phyloP scores from a whole-genome alignment of 805 yeast genomes.

The Clavispora carvajalis region DNA sequence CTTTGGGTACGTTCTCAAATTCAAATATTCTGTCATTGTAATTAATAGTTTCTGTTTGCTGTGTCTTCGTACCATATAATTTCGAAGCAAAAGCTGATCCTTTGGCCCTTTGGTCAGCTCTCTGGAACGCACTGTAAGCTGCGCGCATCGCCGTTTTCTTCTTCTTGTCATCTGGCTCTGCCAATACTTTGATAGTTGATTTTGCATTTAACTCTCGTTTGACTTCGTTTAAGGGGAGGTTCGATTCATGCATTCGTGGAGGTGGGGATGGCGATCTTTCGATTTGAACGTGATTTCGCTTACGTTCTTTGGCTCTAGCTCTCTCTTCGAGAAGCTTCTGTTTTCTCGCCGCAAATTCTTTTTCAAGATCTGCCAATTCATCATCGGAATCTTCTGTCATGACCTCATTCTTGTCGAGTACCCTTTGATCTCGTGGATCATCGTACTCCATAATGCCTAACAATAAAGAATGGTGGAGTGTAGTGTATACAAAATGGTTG shows the following conservation, averaged over 20 bases:
- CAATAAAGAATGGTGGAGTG: not conserved
- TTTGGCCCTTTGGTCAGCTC: not conserved
- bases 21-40: slow-evolving; percentile 13
- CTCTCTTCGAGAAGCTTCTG: slow-evolving; percentile 15
- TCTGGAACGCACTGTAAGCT: not conserved
- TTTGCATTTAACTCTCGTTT: no score
- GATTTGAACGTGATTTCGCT: slow-evolving; percentile 4
- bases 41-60: not conserved
- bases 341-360: slow-evolving; percentile 28
- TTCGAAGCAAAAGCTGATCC: slow-evolving; percentile 11
- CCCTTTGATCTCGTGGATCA: slow-evolving; percentile 29
- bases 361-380: slow-evolving; percentile 32
- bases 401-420: slow-evolving; percentile 20
- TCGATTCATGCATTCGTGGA: no score
- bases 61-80: slow-evolving; percentile 5
- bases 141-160: not conserved
- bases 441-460: not conserved
- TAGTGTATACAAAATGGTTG: not conserved
- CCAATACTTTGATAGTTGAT: no score
- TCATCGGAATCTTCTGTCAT: slow-evolving; percentile 37
- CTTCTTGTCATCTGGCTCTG: not conserved
- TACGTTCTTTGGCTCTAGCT: slow-evolving; percentile 9
- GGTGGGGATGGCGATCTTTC: slow-evolving; percentile 14
- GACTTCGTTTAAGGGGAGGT: no score
- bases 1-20: slow-evolving; percentile 12